Base-by-base conservation (phyloP, 768 basidiomycete species). In the Suillus ampliporus region DNA sequence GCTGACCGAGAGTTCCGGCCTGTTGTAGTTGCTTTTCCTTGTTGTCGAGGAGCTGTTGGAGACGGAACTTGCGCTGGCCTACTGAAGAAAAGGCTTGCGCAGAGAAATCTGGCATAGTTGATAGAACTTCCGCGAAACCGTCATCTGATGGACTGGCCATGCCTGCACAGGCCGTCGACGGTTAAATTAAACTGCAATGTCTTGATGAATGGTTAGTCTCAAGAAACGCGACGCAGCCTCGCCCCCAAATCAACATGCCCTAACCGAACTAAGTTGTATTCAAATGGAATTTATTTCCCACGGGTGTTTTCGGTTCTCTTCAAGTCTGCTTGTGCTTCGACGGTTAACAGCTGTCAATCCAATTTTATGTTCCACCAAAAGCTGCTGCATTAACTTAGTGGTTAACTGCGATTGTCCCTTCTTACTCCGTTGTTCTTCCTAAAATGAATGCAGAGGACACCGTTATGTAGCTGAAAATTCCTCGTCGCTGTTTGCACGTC, bases 11-110 rank as follows among this genome's bases (percentile, higher is more conserved):
- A 60, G 89, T 90, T 41, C 93, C 95, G 5, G 94, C 94, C 66
- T 94, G 91, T 66, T 94, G 89, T 38, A 98, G 89, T 76, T 98
- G 95, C 72, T 89, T 88, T 76, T 95, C 92, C 82, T 98, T 98
- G 74, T 81, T 84, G 78, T 94, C 93, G 68, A 99, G 86, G 62
- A 97, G 87, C 63, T 76, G 77, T 62, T 89, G 86, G 14, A 89
- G 80, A 62, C 86, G 83, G 61, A 82, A 81, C 70, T 87, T 88
- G 77, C 88, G 82, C 75, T 89, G 84, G 59, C 82, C 85, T 13
- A 86, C 74, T 14, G 86, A 83, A 46, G 83, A 80, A 61, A 85
- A 79, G 47, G 77, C 58, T 34, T 72, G 71, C 1, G 74, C 64
- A 34, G 79, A 76, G 64, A 82, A 79, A 68, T 83, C 83, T 13